A percentile compares a stretch with the other conserved stretches of the same genome.
Evolutionary conservation across 352 stramenopile species (phyloP).

Genomic region (Hyaloperonospora arabidopsidis): DNA sequence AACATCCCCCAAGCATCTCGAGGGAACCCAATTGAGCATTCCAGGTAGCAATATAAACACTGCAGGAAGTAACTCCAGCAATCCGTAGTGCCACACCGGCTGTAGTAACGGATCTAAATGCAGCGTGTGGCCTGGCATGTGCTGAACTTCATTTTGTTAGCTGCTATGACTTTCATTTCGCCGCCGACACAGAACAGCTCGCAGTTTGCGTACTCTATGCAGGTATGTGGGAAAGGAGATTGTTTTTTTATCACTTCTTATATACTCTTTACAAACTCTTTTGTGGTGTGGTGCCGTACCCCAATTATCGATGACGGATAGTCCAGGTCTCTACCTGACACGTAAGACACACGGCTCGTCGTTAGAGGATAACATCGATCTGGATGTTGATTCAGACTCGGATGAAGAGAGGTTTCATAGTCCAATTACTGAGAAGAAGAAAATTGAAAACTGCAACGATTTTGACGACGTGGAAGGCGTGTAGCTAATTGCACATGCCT

Average conservation of each 20-base stretch:
- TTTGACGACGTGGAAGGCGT: conserved; percentile 44
- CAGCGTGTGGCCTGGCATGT: conserved; percentile 85
- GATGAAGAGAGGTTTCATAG: conserved; percentile 51
- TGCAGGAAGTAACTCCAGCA: too few relatives aligned
- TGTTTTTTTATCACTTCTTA: conserved; percentile 4
- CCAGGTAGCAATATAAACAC: too few relatives aligned
- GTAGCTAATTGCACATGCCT: conserved; percentile 14
- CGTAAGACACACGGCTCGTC: conserved; percentile 42
- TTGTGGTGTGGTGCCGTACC: conserved; percentile 7
- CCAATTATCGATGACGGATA: conserved; percentile 67
- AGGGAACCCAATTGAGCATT: too few relatives aligned
- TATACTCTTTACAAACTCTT: conserved; percentile 11
- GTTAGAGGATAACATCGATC: conserved; percentile 43
- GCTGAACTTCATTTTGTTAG: conserved; percentile 86
- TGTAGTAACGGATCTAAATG: too few relatives aligned
- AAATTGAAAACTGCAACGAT: conserved; percentile 38
- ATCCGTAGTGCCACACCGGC: too few relatives aligned
- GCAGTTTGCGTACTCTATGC: conserved; percentile 81
- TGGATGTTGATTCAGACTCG: conserved; percentile 50
- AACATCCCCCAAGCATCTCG: too few relatives aligned
- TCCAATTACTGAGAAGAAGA: conserved; percentile 29
- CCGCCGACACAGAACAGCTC: conserved; percentile 78
- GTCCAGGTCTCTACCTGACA: conserved; percentile 52
- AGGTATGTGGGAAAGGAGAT: conserved; percentile 30
- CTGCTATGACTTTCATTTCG: conserved; percentile 87